These are phyloP conservation scores for Bruguiera hainesii DNA, from an alignment of 441 rosid genomes.

Conservation along the genomic window DNA sequence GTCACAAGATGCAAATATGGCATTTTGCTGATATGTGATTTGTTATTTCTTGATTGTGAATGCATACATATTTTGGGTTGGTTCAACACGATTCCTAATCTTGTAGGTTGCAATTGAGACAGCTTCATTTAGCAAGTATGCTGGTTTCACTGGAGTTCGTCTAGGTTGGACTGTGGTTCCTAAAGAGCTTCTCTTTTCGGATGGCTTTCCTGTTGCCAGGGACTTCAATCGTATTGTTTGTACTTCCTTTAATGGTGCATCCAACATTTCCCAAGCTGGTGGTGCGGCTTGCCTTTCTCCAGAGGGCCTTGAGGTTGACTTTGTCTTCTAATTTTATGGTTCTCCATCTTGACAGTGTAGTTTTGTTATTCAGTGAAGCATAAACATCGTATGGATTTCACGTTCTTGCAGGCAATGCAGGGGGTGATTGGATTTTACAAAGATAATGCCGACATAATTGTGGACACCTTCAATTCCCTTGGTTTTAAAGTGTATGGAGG, in stretches of 20 bases:
- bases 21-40: too few relatives aligned
- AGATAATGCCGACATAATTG: conserved; percentile 75
- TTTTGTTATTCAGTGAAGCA: conserved; percentile 1
- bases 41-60: not conserved
- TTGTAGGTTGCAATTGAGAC: conserved; percentile 92
- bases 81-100: not conserved
- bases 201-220: conserved; percentile 88
- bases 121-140: conserved; percentile 93
- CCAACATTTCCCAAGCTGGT: conserved; percentile 91
- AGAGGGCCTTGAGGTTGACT: conserved; percentile 75
- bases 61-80: too few relatives aligned
- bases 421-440: conserved; percentile 89
- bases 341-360: not conserved
- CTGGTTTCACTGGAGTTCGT: conserved; percentile 97
- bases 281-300: conserved; percentile 91
- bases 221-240: conserved; percentile 87
- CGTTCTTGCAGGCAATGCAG: conserved; percentile 67
- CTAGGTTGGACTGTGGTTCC: conserved; percentile 98
- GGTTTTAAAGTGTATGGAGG: conserved; percentile 87
- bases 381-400: conserved; percentile 6
- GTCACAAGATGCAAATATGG: too few relatives aligned
- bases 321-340: not conserved
- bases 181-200: conserved; percentile 76
- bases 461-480: conserved; percentile 76
- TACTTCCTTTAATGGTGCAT: conserved; percentile 95